Conservation (phyloP, 2,329 filamentous ascomycete species). For the Xylaria digitata region DNA sequence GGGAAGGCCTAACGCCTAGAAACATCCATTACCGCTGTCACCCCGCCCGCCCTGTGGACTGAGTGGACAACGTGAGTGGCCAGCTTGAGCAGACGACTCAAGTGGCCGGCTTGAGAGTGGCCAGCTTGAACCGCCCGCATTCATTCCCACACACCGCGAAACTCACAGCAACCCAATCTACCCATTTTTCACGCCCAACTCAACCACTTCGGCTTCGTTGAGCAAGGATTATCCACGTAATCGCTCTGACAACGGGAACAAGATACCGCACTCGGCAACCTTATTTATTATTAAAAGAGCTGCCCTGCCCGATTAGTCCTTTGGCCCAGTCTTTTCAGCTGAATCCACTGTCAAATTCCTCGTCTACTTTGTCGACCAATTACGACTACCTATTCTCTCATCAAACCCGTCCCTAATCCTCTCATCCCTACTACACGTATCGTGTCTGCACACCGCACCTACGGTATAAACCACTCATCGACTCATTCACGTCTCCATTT, state of each 20-base stretch:
- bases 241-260: slow-evolving; percentile 19
- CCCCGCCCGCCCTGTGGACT: no score
- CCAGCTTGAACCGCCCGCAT: slow-evolving; percentile 37
- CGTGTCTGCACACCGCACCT: slow-evolving; percentile 15
- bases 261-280: slow-evolving; percentile 23
- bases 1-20: no score
- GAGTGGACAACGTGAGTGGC: no score
- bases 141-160: slow-evolving; percentile 40
- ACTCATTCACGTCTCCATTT: slow-evolving; percentile 13
- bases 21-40: no score
- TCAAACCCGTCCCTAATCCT: slow-evolving; percentile 25
- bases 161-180: slow-evolving; percentile 47
- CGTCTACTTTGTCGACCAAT: slow-evolving; percentile 16
- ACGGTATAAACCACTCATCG: slow-evolving; percentile 15
- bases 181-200: slow-evolving; percentile 49
- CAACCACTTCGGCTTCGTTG: slow-evolving; percentile 28
- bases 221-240: slow-evolving; percentile 42
- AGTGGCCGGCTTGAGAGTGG: background rate
- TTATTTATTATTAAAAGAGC: slow-evolving; percentile 22
- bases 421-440: slow-evolving; percentile 12
- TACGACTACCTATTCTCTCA: slow-evolving; percentile 2
- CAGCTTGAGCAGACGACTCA: no score
- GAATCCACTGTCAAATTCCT: slow-evolving; percentile 24
- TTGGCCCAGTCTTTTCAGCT: slow-evolving; percentile 32
- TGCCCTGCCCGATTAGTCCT: slow-evolving; percentile 20